Base-by-base conservation (phyloP, 352 stramenopile genomes). In the Phytopythium chamaehyphon region DNA sequence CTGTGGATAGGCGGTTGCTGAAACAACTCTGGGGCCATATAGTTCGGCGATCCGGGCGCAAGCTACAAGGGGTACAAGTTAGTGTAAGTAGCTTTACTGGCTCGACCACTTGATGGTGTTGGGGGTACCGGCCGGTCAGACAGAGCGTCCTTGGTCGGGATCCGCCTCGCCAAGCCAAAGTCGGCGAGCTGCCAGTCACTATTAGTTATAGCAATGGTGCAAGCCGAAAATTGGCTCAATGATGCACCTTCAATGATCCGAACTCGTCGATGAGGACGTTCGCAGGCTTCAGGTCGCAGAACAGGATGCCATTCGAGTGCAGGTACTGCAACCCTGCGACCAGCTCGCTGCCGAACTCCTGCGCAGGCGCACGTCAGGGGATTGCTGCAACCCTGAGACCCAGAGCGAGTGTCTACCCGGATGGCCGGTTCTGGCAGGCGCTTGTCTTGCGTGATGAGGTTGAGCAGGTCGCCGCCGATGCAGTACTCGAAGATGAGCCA, bases 401-500 rank as follows among this genome's bases (percentile, higher is more conserved):
- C 19, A 40, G n/a, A 36, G 11, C 51, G 51, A 45, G 64, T 51
- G 42, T 40, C 54, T 16, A 96, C 81, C 53, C 83, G 69, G 16
- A 97, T 71, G 0, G 87, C 71, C 0, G 64, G 36, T 50, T 96
- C 84, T 0, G 91, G 90, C n/a, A 97, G 57, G 21, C 68, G 67
- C 51, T 85, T 86, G 62, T 93, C 83, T 61, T 96, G 86, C 21
- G 86, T 93, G 52, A 97, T 88, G 55, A 97, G 72, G 31, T 93
- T 93, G 44, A 95, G 73, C 56, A 97, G 66, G 59, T 96, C 85
- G 38, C 88, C 88, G 43, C 90, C 91, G 49, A 96, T 96, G 52
- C 89, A 97, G 69, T 89, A 97, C 73, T 98, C 91, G 23, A 97
- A 77, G 58, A 98, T 97, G 55, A 98, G 73, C 90, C 90, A 98